Percentiles rank a stretch among this genome's conserved stretches.
These are phyloP conservation scores for Boletellus sp. DNA, from an alignment of 1,284 basidiomycete genomes.

Conservation along the genomic window DNA sequence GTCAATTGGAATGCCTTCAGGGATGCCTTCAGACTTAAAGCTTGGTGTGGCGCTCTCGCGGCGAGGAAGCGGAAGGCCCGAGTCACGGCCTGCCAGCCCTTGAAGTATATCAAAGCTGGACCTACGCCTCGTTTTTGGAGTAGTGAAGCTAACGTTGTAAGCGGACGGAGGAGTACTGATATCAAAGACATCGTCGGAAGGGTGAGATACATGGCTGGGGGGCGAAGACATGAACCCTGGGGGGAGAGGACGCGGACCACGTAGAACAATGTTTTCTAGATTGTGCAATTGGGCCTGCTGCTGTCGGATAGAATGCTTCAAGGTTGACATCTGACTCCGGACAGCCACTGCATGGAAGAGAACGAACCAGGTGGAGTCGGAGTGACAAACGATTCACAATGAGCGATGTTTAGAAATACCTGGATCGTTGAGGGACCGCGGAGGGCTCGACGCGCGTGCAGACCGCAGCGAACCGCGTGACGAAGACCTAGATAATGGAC, in stretches of 20 bases:
- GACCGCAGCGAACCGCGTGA: slow-evolving; percentile 55
- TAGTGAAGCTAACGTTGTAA: slow-evolving; percentile 31
- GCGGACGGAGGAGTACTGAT: slow-evolving; percentile 38
- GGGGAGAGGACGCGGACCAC: slow-evolving; percentile 56
- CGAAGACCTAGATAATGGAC: slow-evolving; percentile 52
- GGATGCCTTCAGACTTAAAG: slow-evolving; percentile 51
- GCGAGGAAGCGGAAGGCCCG: slow-evolving; percentile 62
- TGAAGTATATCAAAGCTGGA: slow-evolving; percentile 71
- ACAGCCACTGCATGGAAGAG: slow-evolving; percentile 50
- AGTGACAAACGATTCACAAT: slow-evolving; percentile 26
- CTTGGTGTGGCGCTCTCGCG: slow-evolving; percentile 40
- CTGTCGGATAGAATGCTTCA: slow-evolving; percentile 74
- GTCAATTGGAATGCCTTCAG: slow-evolving; percentile 66
- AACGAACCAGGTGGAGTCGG: slow-evolving; percentile 28
- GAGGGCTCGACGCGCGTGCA: slow-evolving; percentile 49
- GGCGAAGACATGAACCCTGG: slow-evolving; percentile 41
- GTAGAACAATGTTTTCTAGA: slow-evolving; percentile 61
- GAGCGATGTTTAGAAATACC: slow-evolving; percentile 39
- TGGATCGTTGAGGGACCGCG: slow-evolving; percentile 50
- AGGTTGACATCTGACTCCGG: slow-evolving; percentile 67
- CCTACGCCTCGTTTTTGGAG: slow-evolving; percentile 50
- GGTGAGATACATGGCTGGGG: slow-evolving; percentile 31
- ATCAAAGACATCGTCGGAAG: slow-evolving; percentile 35
- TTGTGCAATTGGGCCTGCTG: slow-evolving; percentile 68
- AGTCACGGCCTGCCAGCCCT: slow-evolving; percentile 69